Conservation (phyloP, 148 eudicot genomes). For the Arctostaphylos glauca region DNA sequence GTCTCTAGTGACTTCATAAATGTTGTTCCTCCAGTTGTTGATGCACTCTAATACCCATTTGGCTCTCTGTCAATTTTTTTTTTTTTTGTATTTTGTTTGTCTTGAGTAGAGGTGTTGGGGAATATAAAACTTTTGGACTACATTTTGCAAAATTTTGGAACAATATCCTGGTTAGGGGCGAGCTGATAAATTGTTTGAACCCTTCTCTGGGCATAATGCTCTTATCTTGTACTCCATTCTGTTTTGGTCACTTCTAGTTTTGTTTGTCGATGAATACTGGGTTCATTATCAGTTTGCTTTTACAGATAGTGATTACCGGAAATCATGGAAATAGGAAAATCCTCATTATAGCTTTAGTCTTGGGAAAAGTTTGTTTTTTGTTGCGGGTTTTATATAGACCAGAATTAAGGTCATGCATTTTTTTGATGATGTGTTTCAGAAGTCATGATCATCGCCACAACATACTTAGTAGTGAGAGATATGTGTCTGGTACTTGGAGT, state of each 20-base stretch:
- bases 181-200: neutral
- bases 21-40: neutral
- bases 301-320: too few species aligned
- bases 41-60: neutral
- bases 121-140: neutral
- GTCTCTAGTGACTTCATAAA: neutral
- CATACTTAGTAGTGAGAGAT: neutral
- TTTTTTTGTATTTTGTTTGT: neutral
- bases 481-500: neutral
- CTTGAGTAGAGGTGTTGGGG: neutral
- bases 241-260: neutral
- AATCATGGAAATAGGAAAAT: neutral
- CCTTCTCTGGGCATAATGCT: neutral
- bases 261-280: neutral
- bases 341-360: neutral
- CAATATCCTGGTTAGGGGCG: neutral
- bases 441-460: neutral
- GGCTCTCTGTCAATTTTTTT: neutral
- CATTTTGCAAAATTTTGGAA: neutral
- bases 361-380: neutral
- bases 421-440: neutral
- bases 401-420: neutral
- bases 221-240: neutral
- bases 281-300: neutral
- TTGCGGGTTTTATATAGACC: neutral